A percentile compares a stretch with the other conserved stretches of the same genome.
phyloP scores from a whole-genome alignment of 352 stramenopile genomes.

The Phytopythium sindhum region DNA sequence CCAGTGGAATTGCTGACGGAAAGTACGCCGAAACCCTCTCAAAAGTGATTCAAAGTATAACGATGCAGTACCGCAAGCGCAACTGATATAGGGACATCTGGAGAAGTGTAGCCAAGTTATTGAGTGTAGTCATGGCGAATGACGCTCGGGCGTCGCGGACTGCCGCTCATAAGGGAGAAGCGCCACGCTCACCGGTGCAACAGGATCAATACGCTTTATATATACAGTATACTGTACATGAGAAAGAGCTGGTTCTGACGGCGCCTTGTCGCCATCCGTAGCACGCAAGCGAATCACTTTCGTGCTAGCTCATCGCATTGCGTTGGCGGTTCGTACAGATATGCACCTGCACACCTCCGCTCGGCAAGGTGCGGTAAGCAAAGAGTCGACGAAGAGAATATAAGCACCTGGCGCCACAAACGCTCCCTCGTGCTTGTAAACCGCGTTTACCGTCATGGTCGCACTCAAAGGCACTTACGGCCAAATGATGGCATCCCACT shows the following conservation, averaged over 20 bases:
- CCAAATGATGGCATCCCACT: constrained; percentile 1
- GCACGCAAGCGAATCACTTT: not conserved
- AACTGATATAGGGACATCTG: not conserved
- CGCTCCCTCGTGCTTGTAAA: too few relatives aligned
- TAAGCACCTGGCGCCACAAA: not conserved
- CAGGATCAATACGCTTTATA: too few relatives aligned
- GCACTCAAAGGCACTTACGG: not conserved
- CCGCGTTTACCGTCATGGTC: not conserved
- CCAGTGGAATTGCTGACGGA: not conserved
- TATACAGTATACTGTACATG: too few relatives aligned
- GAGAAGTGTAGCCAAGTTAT: not conserved
- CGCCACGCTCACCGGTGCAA: too few relatives aligned
- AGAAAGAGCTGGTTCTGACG: too few relatives aligned
- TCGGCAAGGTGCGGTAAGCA: not conserved
- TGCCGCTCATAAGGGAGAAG: too few relatives aligned
- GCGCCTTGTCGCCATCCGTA: not conserved
- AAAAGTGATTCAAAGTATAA: not conserved
- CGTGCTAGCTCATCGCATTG: not conserved
- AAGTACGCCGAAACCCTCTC: not conserved
- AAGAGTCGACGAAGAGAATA: not conserved
- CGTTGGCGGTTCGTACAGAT: too few relatives aligned
- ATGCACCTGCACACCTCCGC: not conserved
- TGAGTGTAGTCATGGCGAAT: too few relatives aligned
- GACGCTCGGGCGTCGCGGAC: too few relatives aligned
- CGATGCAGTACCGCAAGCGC: not conserved